Evolutionary conservation across 2,329 filamentous ascomycete species (phyloP).

Genomic region (Ophiostoma pallidulum): DNA sequence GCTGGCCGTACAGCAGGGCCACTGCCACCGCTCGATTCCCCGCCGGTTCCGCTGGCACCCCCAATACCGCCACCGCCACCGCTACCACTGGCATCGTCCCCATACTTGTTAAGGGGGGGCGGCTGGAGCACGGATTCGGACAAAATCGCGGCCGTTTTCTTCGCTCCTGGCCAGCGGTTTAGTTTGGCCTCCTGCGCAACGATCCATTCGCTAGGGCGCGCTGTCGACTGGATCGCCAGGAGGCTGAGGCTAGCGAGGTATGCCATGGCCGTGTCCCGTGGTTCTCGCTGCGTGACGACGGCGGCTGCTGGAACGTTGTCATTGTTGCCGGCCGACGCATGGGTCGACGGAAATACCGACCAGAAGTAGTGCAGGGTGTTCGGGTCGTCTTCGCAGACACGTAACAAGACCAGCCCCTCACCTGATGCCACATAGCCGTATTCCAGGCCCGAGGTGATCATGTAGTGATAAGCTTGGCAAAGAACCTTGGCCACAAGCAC

Average conservation of each 20-base stretch:
- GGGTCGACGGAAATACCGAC: not conserved
- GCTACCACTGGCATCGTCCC: not conserved
- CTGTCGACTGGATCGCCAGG: not conserved
- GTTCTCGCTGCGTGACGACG: no score
- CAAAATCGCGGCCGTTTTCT: no score
- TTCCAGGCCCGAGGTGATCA: constrained; percentile 8
- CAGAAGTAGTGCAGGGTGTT: constrained; percentile 7
- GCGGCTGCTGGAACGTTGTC: no score
- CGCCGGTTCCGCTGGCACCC: no score
- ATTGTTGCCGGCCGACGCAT: no score
- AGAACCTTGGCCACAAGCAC: constrained; percentile 4
- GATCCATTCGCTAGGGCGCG: not conserved
- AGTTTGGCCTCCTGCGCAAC: not conserved
- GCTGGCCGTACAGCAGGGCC: no score
- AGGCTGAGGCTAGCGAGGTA: constrained; percentile 6
- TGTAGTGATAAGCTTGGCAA: constrained; percentile 11
- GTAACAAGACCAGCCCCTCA: constrained; percentile 8
- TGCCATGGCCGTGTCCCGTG: not conserved
- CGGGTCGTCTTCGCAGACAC: constrained; percentile 2
- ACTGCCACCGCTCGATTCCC: no score
- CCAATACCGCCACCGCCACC: not conserved
- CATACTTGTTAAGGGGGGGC: not conserved
- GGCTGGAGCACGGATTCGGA: no score
- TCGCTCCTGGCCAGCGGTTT: constrained; percentile 3
- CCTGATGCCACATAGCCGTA: constrained; percentile 10